phyloP scores from a whole-genome alignment of 331 rosid species.

The Ulmus americana region DNA sequence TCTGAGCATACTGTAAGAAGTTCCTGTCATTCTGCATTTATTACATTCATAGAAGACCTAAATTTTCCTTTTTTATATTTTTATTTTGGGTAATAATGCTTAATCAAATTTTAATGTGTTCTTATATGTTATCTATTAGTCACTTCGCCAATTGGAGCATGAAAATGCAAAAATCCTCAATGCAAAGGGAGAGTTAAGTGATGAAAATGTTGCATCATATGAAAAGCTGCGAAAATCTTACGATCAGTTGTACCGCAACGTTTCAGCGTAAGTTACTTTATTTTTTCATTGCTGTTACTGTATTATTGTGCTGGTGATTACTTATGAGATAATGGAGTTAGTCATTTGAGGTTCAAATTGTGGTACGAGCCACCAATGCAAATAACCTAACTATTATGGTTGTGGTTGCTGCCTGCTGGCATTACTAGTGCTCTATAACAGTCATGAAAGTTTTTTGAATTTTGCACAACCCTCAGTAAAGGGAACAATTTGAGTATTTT shows the following conservation, averaged over 20 bases:
- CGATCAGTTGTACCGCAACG: slow-evolving; percentile 78
- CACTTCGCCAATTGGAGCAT: slow-evolving; percentile 89
- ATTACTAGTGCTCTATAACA: neutral
- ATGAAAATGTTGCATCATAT: slow-evolving; percentile 72
- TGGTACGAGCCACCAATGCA: neutral
- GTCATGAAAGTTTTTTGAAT: neutral
- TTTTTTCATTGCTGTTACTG: slow-evolving; percentile 2
- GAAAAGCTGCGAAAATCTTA: slow-evolving; percentile 94
- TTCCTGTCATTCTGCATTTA: slow-evolving; percentile 3
- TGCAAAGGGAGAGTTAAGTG: slow-evolving; percentile 96
- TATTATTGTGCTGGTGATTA: neutral
- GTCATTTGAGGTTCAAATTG: neutral
- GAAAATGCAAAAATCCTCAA: slow-evolving; percentile 89
- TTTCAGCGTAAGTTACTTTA: slow-evolving; percentile 75
- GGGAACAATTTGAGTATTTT: neutral
- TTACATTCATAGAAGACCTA: neutral
- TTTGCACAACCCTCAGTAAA: neutral
- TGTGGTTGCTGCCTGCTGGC: neutral
- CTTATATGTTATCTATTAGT: slow-evolving; percentile 37
- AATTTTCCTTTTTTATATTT: neutral
- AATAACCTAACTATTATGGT: neutral
- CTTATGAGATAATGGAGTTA: neutral
- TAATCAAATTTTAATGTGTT: slow-evolving; percentile 21
- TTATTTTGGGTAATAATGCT: neutral
- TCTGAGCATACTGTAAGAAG: slow-evolving; percentile 87